A percentile compares a stretch with the other conserved stretches of the same genome.
Conservation (phyloP, 2,329 filamentous ascomycete species). For the Colletotrichum spinosum region DNA sequence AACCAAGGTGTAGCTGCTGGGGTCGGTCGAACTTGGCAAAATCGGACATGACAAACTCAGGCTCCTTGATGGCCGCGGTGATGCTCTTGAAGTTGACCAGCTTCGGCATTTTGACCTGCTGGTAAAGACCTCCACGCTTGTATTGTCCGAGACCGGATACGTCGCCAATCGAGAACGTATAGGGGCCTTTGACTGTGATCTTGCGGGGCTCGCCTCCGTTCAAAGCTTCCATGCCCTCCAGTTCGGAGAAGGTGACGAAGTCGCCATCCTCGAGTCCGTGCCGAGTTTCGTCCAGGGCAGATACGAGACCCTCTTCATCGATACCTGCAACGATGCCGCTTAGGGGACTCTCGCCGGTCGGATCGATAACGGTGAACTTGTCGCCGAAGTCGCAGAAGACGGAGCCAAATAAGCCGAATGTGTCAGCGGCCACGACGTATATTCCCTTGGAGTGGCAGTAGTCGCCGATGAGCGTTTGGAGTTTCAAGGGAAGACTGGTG, state of each 20-base stretch:
- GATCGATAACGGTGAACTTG: conserved; percentile 89
- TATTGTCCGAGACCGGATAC: conserved; percentile 90
- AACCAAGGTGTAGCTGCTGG: conserved; percentile 88
- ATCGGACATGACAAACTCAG: conserved; percentile 91
- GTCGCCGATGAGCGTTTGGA: conserved; percentile 87
- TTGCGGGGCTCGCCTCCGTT: conserved; percentile 89
- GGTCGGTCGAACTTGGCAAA: conserved; percentile 98
- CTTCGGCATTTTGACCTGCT: conserved; percentile 99
- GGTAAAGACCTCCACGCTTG: conserved; percentile 87
- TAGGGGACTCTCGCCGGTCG: conserved; percentile 88
- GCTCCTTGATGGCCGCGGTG: conserved; percentile 81
- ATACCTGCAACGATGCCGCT: conserved; percentile 92
- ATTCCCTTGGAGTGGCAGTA: conserved; percentile 96
- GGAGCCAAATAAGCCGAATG: conserved; percentile 92
- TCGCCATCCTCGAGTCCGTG: conserved; percentile 97
- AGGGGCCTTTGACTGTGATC: conserved; percentile 93
- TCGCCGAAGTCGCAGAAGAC: conserved; percentile 98
- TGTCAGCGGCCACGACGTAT: conserved; percentile 88
- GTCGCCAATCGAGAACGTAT: conserved; percentile 97
- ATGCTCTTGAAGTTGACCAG: conserved; percentile 89
- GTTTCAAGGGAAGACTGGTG: conserved; percentile 82
- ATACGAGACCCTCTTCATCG: conserved; percentile 89
- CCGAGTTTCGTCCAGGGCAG: conserved; percentile 91
- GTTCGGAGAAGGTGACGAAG: conserved; percentile 92
- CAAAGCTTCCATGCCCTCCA: conserved; percentile 90